Evolutionary conservation across 2,329 filamentous ascomycete species (phyloP).

Genomic region (Arachnomyces sp.): DNA sequence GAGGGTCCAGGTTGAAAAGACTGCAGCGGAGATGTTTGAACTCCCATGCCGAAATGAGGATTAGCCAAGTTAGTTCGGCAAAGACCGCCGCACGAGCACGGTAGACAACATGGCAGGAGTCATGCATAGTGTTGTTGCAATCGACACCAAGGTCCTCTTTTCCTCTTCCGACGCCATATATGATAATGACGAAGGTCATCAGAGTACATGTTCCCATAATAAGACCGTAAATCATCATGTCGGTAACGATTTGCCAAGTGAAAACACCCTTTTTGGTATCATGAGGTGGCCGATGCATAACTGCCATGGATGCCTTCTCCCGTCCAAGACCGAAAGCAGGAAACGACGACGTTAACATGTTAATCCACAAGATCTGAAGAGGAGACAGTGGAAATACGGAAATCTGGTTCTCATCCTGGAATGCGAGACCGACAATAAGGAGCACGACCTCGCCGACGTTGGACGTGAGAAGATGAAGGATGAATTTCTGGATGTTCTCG

Average conservation of each 20-base stretch:
- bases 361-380: slow-evolving; percentile 57
- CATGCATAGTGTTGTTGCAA: slow-evolving; percentile 12
- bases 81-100: slow-evolving; percentile 50
- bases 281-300: slow-evolving; percentile 50
- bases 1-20: slow-evolving; percentile 47
- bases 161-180: slow-evolving; percentile 36
- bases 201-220: slow-evolving; percentile 45
- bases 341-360: slow-evolving; percentile 54
- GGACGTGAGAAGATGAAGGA: slow-evolving; percentile 48
- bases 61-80: slow-evolving; percentile 50
- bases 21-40: slow-evolving; percentile 46
- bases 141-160: slow-evolving; percentile 26
- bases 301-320: slow-evolving; percentile 48
- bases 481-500: slow-evolving; percentile 76
- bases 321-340: slow-evolving; percentile 55
- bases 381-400: slow-evolving; percentile 55
- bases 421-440: slow-evolving; percentile 51
- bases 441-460: slow-evolving; percentile 53
- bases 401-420: slow-evolving; percentile 46
- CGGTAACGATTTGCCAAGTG: slow-evolving; percentile 45
- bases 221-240: slow-evolving; percentile 48
- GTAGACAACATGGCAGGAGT: slow-evolving; percentile 21
- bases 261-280: slow-evolving; percentile 45
- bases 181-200: slow-evolving; percentile 45
- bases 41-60: slow-evolving; percentile 52